Conservation (phyloP, 2,329 filamentous ascomycete genomes). For the Lecanicillium sp. region DNA sequence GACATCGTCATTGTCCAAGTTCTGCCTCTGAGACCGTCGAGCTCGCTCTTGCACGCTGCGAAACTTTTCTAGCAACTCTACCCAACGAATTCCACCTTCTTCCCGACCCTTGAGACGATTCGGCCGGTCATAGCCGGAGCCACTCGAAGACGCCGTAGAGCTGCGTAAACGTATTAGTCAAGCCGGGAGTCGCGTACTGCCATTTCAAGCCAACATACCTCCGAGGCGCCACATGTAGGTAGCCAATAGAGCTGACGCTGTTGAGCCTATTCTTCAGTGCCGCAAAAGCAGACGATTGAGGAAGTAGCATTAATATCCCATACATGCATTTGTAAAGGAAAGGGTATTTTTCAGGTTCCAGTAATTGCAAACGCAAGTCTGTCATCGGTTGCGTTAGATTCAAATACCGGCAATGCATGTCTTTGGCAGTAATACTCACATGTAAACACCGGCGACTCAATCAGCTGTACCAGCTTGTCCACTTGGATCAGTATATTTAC, state of each 20-base stretch:
- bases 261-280: constrained; percentile 94
- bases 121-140: constrained; percentile 58
- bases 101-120: constrained; percentile 76
- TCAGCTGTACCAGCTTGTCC: constrained; percentile 91
- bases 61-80: constrained; percentile 90
- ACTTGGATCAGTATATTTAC: constrained; percentile 98
- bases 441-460: constrained; percentile 96
- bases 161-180: too few species aligned
- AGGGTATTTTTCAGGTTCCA: constrained; percentile 91
- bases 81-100: constrained; percentile 82
- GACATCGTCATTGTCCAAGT: constrained; percentile 41
- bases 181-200: constrained; percentile 24
- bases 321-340: constrained; percentile 97
- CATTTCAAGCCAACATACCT: too few species aligned
- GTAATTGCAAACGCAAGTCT: constrained; percentile 89
- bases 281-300: constrained; percentile 93
- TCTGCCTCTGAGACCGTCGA: constrained; percentile 57
- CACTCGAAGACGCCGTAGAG: constrained; percentile 39
- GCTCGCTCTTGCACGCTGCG: constrained; percentile 82
- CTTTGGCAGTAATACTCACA: constrained; percentile 46
- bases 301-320: constrained; percentile 93
- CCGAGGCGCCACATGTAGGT: constrained; percentile 74
- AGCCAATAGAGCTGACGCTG: constrained; percentile 93
- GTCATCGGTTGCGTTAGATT: background rate
- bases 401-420: background rate